Base-by-base conservation (phyloP, 179 eudicot species). In the Carnegiea gigantea region DNA sequence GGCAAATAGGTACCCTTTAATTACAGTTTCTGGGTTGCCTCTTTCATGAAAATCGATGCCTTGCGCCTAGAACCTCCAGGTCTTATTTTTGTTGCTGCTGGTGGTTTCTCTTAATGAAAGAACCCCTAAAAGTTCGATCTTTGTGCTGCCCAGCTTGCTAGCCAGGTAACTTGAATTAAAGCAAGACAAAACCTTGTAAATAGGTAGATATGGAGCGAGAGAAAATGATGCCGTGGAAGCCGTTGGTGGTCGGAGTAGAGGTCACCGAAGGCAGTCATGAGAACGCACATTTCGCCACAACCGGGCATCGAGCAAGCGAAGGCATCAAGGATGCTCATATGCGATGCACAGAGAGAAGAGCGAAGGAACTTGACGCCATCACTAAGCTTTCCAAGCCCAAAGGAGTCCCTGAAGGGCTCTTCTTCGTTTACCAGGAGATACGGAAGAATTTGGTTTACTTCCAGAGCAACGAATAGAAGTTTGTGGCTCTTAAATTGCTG, bases 241-340 rank as follows among this genome's bases (percentile, higher is more conserved):
- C 30, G 30, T 28, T 28, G 30, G 60, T 80, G 43, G 95, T 92
- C 26, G 89, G 88, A 70, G 89, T 87, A 33, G 95, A 91, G 71
- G 90, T 28, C 30, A 28, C 30, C 30, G 30, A 1, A 79, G 46
- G 93, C 90, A 85, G 88, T 95, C 7, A 94, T 85, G 92, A 79
- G 79, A 59, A 81, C 90, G 75, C 91, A 90, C 80, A 86, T 94
- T 6, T 94, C 98, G 5, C 53, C 81, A 3, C 71, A 98, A 46
- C 99, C 98, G 12, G 92, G 82, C 20, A 87, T 94, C 11, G 98
- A 95, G 7, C 96, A 95, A 20, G 89, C 94, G 1, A 92, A 89
- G 73, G 99, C 93, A 0, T 98, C 98, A 0, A 89, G 70, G 38
- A 80, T 86, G 23, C 75, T 94, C 70, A 89, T 96, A 24, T 83